These are phyloP conservation scores for Malus orientalis DNA, from an alignment of 306 rosid species.

Conservation along the genomic window DNA sequence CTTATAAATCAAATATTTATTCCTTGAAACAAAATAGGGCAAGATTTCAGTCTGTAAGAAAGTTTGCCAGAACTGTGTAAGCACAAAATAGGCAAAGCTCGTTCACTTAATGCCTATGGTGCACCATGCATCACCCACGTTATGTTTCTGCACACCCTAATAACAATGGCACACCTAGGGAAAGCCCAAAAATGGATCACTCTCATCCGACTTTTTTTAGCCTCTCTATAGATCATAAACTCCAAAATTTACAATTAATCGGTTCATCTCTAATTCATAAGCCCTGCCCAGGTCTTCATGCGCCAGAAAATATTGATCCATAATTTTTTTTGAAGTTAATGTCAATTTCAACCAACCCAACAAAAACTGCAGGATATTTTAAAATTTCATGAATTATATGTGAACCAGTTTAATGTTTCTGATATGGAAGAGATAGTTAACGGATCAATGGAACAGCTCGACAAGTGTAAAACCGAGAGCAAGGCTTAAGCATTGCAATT, in stretches of 20 bases:
- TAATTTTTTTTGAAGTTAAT: too few relatives aligned
- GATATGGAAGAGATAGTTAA: too few relatives aligned
- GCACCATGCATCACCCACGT: slow-evolving; percentile 6
- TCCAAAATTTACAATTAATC: background rate
- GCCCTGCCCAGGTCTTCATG: background rate
- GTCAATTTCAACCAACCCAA: too few relatives aligned
- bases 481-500: background rate
- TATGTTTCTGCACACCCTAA: background rate
- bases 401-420: background rate
- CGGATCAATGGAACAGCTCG: too few relatives aligned
- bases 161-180: background rate
- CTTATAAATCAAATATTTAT: background rate
- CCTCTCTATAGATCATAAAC: background rate
- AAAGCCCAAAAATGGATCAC: background rate
- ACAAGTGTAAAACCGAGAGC: background rate
- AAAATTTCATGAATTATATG: too few relatives aligned
- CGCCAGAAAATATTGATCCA: background rate
- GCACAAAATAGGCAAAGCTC: background rate
- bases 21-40: background rate
- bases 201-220: background rate
- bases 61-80: background rate
- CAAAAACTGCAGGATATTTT: too few relatives aligned
- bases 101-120: slow-evolving; percentile 1
- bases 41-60: background rate
- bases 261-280: background rate